Percentiles rank a stretch among this genome's conserved stretches.
phyloP scores from a whole-genome alignment of 768 basidiomycete species.

The Psilocybe cubensis region DNA sequence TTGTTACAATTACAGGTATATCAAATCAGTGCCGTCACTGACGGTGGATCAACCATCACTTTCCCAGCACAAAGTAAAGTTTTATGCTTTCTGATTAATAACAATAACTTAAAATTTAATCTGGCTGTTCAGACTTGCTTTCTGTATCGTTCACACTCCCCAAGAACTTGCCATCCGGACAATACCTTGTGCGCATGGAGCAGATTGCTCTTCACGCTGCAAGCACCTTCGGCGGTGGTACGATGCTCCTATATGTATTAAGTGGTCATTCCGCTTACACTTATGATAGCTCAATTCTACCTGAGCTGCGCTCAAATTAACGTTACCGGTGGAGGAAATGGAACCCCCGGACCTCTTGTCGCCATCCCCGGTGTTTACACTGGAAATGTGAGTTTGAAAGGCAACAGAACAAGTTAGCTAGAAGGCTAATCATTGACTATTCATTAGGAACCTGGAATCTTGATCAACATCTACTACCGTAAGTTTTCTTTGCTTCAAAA shows the following conservation, averaged over 20 bases:
- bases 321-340: slow-evolving; percentile 41
- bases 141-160: slow-evolving; percentile 42
- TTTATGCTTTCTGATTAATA: slow-evolving; percentile 1
- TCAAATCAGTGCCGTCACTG: slow-evolving; percentile 46
- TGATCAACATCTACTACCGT: slow-evolving; percentile 29
- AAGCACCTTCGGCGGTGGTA: slow-evolving; percentile 41
- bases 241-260: slow-evolving; percentile 17
- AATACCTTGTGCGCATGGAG: slow-evolving; percentile 46
- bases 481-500: background rate
- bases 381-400: slow-evolving; percentile 16
- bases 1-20: slow-evolving; percentile 17
- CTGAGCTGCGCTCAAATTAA: slow-evolving; percentile 43
- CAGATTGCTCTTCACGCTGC: slow-evolving; percentile 47
- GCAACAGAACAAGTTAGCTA: background rate
- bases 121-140: slow-evolving; percentile 10
- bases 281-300: slow-evolving; percentile 34
- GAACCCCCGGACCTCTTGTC: slow-evolving; percentile 24
- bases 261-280: background rate
- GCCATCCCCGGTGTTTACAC: slow-evolving; percentile 25
- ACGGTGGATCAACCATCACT: slow-evolving; percentile 48
- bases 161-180: slow-evolving; percentile 38
- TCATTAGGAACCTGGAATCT: slow-evolving; percentile 23
- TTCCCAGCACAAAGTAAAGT: slow-evolving; percentile 44
- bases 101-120: background rate
- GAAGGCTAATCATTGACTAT: background rate